Percentiles rank a stretch among this genome's conserved stretches.
Conservation (phyloP, 331 rosid species). For the Pyracantha coccinea region DNA sequence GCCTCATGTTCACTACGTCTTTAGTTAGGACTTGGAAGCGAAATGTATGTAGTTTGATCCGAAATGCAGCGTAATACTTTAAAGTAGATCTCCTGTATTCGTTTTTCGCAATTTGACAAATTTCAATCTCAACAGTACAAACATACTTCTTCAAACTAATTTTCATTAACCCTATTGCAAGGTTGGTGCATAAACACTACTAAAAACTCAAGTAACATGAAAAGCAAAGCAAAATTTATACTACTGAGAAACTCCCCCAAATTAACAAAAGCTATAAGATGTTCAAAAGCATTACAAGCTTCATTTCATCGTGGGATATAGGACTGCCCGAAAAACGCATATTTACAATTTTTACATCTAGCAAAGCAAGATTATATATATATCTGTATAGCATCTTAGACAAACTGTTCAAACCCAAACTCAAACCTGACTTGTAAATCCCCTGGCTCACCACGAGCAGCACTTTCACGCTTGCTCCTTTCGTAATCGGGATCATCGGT, state of each 20-base stretch:
- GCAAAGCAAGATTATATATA: background rate
- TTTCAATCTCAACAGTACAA: background rate
- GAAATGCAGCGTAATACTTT: background rate
- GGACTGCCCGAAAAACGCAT: background rate
- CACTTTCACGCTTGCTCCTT: slow-evolving; percentile 45
- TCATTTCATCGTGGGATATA: background rate
- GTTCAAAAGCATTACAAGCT: slow-evolving; percentile 1
- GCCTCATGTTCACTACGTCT: background rate
- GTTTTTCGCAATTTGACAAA: background rate
- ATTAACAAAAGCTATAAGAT: background rate
- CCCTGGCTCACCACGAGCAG: slow-evolving; percentile 24
- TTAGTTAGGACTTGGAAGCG: background rate
- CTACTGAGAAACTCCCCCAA: background rate
- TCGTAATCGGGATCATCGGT: slow-evolving; percentile 81
- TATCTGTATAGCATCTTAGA: slow-evolving; percentile 21
- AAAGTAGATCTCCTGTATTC: background rate
- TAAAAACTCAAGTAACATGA: background rate
- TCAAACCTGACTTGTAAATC: slow-evolving; percentile 28
- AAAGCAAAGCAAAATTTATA: background rate
- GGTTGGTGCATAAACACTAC: background rate
- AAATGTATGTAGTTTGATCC: background rate
- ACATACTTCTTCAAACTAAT: background rate
- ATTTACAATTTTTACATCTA: slow-evolving; percentile 12
- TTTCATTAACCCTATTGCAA: background rate
- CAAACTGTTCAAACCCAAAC: slow-evolving; percentile 18